These are phyloP conservation scores for Starmera dryadoides DNA, from an alignment of 805 yeast genomes.

Conservation along the genomic window DNA sequence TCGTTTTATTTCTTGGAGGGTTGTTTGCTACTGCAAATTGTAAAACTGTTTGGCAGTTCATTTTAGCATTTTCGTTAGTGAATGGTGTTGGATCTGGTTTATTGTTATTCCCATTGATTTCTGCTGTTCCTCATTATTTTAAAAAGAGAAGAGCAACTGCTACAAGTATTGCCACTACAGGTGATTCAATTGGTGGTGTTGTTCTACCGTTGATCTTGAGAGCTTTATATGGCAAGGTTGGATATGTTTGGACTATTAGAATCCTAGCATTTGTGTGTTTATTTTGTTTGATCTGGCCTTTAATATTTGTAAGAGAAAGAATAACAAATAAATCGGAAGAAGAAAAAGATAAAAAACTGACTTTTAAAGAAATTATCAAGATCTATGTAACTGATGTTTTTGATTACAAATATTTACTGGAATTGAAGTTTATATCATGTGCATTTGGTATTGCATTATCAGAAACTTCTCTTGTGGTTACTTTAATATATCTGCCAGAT, in stretches of 20 bases:
- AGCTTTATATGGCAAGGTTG: constrained; percentile 39
- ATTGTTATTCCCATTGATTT: constrained; percentile 53
- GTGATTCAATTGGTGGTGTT: constrained; percentile 55
- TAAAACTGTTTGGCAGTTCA: constrained; percentile 48
- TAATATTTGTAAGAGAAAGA: constrained; percentile 34
- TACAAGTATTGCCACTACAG: constrained; percentile 40
- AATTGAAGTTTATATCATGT: constrained; percentile 34
- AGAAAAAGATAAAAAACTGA: constrained; percentile 17
- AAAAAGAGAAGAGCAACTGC: constrained; percentile 51
- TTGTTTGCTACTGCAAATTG: constrained; percentile 51
- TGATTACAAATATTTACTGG: constrained; percentile 33
- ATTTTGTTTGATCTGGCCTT: constrained; percentile 27
- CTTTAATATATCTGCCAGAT: constrained; percentile 45
- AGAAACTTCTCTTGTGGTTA: constrained; percentile 38
- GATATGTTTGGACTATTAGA: constrained; percentile 56
- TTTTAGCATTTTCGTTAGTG: constrained; percentile 49
- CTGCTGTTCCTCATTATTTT: constrained; percentile 64
- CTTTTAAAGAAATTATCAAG: constrained; percentile 17
- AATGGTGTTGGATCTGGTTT: constrained; percentile 56
- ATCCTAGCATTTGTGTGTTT: constrained; percentile 41
- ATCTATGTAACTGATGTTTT: constrained; percentile 18
- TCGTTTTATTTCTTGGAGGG: constrained; percentile 41
- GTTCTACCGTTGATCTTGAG: constrained; percentile 49
- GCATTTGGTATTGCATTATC: constrained; percentile 35
- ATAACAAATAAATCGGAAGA: constrained; percentile 26